phyloP scores from a whole-genome alignment of 2,329 filamentous ascomycete species.

The Dactylellina leptospora region DNA sequence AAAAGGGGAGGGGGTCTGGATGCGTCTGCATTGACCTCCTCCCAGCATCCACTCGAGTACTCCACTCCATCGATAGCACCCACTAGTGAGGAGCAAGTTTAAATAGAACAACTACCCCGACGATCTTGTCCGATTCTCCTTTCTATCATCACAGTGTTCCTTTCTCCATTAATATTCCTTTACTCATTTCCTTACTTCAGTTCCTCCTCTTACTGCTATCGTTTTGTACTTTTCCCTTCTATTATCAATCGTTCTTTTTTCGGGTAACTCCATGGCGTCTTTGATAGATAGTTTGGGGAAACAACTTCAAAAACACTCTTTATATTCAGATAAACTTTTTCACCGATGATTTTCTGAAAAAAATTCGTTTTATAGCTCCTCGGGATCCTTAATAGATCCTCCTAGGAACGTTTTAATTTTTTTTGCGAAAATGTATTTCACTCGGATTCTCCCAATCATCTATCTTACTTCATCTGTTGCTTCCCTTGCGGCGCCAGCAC shows the following conservation, averaged over 20 bases:
- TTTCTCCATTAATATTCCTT: not conserved
- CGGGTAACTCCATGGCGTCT: constrained; percentile 2
- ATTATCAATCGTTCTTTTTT: constrained; percentile 10
- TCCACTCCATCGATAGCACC: no score
- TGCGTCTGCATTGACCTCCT: no score
- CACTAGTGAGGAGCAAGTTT: not conserved
- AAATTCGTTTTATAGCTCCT: not conserved
- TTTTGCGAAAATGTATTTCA: constrained; percentile 16
- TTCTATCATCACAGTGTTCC: not conserved
- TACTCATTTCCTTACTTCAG: not conserved
- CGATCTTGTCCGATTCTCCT: constrained; percentile 15
- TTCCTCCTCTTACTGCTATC: not conserved
- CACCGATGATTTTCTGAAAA: not conserved
- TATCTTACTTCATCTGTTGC: constrained; percentile 17
- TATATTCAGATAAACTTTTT: not conserved
- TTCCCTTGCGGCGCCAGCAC: not conserved
- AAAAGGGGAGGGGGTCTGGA: no score
- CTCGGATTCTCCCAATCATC: constrained; percentile 10
- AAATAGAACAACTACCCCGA: constrained; percentile 11
- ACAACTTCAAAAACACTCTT: not conserved
- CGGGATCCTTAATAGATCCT: not conserved
- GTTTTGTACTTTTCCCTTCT: not conserved
- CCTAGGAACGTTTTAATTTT: not conserved
- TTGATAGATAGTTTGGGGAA: constrained; percentile 23
- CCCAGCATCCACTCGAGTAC: no score